Percentiles rank a stretch among this genome's conserved stretches.
phyloP scores from a whole-genome alignment of 2,329 filamentous ascomycete genomes.

The Rugonectria rugulosa region DNA sequence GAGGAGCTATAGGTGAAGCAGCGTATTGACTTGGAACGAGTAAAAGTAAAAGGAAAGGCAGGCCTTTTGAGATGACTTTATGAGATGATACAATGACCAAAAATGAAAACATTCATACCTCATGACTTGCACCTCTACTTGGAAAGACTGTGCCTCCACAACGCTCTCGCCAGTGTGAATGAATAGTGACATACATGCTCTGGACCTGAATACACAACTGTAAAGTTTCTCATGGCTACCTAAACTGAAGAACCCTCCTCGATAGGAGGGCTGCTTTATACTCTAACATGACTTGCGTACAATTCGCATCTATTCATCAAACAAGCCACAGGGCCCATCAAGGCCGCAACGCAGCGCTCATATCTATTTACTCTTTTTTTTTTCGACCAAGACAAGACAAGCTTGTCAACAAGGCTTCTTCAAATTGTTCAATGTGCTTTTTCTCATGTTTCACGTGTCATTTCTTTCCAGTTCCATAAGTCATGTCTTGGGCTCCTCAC shows the following conservation, averaged over 20 bases:
- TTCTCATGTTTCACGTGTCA: too few species aligned
- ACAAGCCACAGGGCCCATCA: constrained; percentile 9
- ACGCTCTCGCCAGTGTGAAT: too few species aligned
- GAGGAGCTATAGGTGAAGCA: not conserved
- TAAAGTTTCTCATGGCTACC: too few species aligned
- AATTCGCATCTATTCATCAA: constrained; percentile 33
- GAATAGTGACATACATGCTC: too few species aligned
- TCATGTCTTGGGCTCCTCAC: too few species aligned
- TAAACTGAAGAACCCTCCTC: too few species aligned
- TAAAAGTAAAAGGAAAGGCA: constrained; percentile 5
- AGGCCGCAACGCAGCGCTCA: constrained; percentile 3
- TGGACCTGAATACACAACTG: too few species aligned
- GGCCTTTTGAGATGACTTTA: constrained; percentile 11
- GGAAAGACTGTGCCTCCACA: too few species aligned
- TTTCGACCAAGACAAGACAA: constrained; percentile 4
- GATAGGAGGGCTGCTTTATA: too few species aligned
- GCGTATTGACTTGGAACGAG: not conserved
- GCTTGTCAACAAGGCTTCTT: constrained; percentile 13
- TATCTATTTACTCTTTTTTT: constrained; percentile 25
- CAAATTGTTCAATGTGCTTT: not conserved
- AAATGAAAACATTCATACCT: too few species aligned
- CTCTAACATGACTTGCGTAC: constrained; percentile 31
- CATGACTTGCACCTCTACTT: not conserved
- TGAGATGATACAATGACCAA: too few species aligned
- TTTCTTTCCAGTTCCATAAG: not conserved